Conservation (phyloP, 345 rosid species). For the Gossypium raimondii region DNA sequence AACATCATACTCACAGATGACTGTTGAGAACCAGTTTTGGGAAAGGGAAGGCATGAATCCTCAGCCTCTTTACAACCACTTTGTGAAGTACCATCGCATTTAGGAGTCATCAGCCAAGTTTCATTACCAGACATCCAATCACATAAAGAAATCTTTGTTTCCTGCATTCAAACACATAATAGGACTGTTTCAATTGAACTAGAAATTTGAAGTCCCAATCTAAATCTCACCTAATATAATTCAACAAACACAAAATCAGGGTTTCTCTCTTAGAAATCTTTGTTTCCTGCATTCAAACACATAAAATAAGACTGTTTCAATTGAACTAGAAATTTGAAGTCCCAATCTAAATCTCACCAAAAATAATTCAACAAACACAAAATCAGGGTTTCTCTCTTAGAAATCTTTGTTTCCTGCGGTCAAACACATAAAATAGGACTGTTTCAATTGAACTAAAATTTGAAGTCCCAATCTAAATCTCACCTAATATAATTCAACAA, state of each 20-base stretch:
- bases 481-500: background rate
- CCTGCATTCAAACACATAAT: background rate
- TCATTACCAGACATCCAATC: background rate
- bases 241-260: background rate
- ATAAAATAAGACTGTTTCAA: conserved; percentile 29
- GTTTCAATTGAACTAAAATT: conserved; percentile 35
- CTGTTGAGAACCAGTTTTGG: conserved; percentile 31
- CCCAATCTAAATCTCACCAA: conserved; percentile 24
- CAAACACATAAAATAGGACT: conserved; percentile 15
- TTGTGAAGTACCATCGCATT: conserved; percentile 26
- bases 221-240: conserved; percentile 16
- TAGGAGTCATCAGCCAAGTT: no score
- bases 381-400: background rate
- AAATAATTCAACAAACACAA: background rate
- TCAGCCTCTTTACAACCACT: conserved; percentile 34
- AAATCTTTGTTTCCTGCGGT: background rate
- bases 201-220: conserved; percentile 33
- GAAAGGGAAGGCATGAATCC: conserved; percentile 27
- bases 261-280: background rate
- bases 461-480: conserved; percentile 27
- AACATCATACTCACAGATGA: conserved; percentile 41
- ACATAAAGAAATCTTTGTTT: background rate
- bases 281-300: background rate
- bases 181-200: conserved; percentile 35
- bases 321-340: conserved; percentile 34